phyloP scores from a whole-genome alignment of 2,329 filamentous ascomycete species.

The Fusarium abutilonis region DNA sequence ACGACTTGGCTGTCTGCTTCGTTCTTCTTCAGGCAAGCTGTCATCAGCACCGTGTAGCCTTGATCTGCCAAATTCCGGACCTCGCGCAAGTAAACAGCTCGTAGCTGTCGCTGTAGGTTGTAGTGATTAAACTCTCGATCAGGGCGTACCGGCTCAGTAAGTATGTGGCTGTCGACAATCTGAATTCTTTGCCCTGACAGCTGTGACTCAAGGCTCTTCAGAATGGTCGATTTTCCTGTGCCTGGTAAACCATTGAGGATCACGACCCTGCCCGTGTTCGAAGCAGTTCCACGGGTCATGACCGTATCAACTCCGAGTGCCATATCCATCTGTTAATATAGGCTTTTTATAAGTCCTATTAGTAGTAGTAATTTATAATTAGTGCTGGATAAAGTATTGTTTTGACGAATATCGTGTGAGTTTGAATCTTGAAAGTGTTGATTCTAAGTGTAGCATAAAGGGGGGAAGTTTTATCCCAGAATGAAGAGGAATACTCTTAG shows the following conservation, averaged over 20 bases:
- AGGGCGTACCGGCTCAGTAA: constrained; percentile 4
- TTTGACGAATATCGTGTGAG: neutral
- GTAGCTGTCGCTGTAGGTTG: neutral
- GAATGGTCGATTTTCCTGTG: constrained; percentile 6
- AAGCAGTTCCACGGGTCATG: neutral
- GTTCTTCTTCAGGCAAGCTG: constrained; percentile 11
- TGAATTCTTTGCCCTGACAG: neutral
- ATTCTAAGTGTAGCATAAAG: neutral
- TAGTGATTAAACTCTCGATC: constrained; percentile 8
- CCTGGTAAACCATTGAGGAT: constrained; percentile 21
- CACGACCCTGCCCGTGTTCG: constrained; percentile 15
- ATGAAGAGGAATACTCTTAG: neutral
- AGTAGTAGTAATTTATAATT: neutral
- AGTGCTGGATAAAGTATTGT: neutral
- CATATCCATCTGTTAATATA: neutral
- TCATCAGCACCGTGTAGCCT: constrained; percentile 17
- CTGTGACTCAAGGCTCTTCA: constrained; percentile 1
- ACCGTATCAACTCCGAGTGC: neutral
- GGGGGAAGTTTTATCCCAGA: too few relatives aligned
- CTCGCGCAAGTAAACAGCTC: constrained; percentile 22
- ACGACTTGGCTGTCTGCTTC: constrained; percentile 5
- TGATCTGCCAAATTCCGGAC: constrained; percentile 11
- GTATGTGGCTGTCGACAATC: constrained; percentile 21
- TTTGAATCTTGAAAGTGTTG: neutral
- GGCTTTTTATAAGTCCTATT: neutral